Conservation (phyloP, 1,139 yeast species). For the Blastobotrys petasosporus region DNA sequence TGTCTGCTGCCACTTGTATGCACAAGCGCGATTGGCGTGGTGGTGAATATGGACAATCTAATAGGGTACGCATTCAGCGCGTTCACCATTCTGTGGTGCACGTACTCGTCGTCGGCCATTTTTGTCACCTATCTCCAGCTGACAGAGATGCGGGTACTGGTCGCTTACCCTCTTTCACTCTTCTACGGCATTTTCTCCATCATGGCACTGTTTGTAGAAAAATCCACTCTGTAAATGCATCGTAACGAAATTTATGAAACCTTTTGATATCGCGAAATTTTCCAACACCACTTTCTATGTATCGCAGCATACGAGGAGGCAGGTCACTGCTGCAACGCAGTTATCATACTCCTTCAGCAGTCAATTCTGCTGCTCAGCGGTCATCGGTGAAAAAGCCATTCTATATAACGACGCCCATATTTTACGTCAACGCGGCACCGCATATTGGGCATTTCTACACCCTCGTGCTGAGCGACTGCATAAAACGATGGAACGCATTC, state of each 20-base stretch:
- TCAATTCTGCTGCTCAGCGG: no score
- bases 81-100: conserved; percentile 84
- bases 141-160: conserved; percentile 78
- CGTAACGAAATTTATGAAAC: not conserved
- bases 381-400: conserved; percentile 20
- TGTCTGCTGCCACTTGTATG: conserved; percentile 86
- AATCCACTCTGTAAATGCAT: conserved; percentile 10
- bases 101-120: conserved; percentile 89
- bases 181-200: conserved; percentile 92
- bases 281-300: not conserved
- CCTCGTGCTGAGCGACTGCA: conserved; percentile 75
- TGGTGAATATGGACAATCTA: conserved; percentile 61
- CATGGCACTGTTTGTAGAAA: conserved; percentile 85
- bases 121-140: conserved; percentile 81
- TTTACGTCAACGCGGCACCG: conserved; percentile 93
- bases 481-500: conserved; percentile 63
- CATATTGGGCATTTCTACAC: conserved; percentile 93
- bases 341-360: no score
- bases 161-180: conserved; percentile 89
- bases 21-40: conserved; percentile 68
- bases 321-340: not conserved
- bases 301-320: not conserved
- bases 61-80: conserved; percentile 68
- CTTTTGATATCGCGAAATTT: no score
- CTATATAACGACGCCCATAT: conserved; percentile 86